Percentiles rank a stretch among this genome's conserved stretches.
Evolutionary conservation across 495 filamentous ascomycete species (phyloP).

Genomic region (Neurospora pannonica): DNA sequence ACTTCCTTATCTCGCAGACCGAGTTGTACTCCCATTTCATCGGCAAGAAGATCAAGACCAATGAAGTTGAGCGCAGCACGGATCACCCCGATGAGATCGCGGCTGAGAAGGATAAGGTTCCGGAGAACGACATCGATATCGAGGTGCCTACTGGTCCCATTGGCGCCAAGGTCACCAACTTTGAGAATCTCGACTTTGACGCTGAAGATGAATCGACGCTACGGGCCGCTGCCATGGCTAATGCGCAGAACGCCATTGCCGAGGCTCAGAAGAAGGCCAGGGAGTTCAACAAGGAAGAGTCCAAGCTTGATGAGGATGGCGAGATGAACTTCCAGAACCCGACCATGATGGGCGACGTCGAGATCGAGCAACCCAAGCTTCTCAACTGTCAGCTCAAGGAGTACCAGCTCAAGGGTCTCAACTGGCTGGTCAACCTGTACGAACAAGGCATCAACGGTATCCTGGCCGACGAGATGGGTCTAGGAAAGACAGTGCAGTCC

Average conservation of each 20-base stretch:
- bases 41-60: conserved; percentile 95
- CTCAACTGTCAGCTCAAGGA: conserved; percentile 91
- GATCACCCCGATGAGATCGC: conserved; percentile 62
- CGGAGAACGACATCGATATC: conserved; percentile 41
- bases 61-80: conserved; percentile 81
- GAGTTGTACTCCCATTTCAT: conserved; percentile 99
- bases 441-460: conserved; percentile 99
- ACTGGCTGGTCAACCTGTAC: conserved; percentile 98
- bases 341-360: conserved; percentile 82
- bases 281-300: conserved; percentile 70
- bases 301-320: conserved; percentile 65
- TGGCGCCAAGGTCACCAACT: conserved; percentile 71
- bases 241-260: conserved; percentile 92
- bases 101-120: conserved; percentile 31
- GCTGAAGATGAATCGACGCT: conserved; percentile 81
- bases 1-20: conserved; percentile 98
- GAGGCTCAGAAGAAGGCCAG: conserved; percentile 89
- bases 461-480: conserved; percentile 97
- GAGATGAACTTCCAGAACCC: conserved; percentile 99
- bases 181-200: conserved; percentile 93
- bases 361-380: conserved; percentile 90
- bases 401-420: conserved; percentile 96
- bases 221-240: conserved; percentile 77
- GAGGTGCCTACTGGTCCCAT: conserved; percentile 48
- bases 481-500: conserved; percentile 96